Conservation (phyloP, 352 stramenopile species). For the Aphanomyces cochlioides region DNA sequence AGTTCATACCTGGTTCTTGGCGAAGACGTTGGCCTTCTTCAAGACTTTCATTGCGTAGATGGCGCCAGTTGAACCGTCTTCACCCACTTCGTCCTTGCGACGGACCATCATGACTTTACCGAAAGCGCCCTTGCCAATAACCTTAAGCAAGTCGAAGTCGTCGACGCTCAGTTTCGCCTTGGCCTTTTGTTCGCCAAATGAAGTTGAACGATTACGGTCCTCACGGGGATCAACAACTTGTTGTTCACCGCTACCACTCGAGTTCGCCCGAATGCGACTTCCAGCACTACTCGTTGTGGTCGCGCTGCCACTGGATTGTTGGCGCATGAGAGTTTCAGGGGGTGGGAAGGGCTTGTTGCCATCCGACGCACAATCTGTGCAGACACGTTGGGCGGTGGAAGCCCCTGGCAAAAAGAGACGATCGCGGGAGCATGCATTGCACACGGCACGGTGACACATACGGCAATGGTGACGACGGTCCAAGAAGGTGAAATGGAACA, state of each 20-base stretch:
- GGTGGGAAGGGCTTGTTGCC: slow-evolving; percentile 58
- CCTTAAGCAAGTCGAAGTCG: slow-evolving; percentile 94
- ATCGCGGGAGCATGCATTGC: slow-evolving; percentile 82
- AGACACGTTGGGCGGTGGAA: slow-evolving; percentile 85
- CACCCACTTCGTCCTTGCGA: slow-evolving; percentile 80
- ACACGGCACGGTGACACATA: slow-evolving; percentile 85
- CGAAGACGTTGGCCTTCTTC: slow-evolving; percentile 87
- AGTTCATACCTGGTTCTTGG: slow-evolving; percentile 78
- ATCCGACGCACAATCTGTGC: slow-evolving; percentile 81
- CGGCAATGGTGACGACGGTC: slow-evolving; percentile 85
- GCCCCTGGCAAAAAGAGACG: slow-evolving; percentile 77
- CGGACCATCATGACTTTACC: slow-evolving; percentile 95
- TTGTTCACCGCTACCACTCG: slow-evolving; percentile 19
- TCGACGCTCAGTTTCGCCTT: slow-evolving; percentile 83
- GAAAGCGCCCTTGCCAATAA: slow-evolving; percentile 94
- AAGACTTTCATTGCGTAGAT: slow-evolving; percentile 94
- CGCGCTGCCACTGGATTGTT: slow-evolving; percentile 14
- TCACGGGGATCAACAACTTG: slow-evolving; percentile 17
- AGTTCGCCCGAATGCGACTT: slow-evolving; percentile 32
- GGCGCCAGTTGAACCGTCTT: slow-evolving; percentile 52
- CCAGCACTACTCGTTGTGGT: slow-evolving; percentile 28
- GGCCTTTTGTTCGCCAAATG: slow-evolving; percentile 35
- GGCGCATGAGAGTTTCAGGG: slow-evolving; percentile 29
- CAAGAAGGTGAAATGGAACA: slow-evolving; percentile 89
- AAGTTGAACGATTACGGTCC: slow-evolving; percentile 32